Evolutionary conservation across 495 filamentous ascomycete genomes (phyloP).

Genomic region (Xylaria intraflava): DNA sequence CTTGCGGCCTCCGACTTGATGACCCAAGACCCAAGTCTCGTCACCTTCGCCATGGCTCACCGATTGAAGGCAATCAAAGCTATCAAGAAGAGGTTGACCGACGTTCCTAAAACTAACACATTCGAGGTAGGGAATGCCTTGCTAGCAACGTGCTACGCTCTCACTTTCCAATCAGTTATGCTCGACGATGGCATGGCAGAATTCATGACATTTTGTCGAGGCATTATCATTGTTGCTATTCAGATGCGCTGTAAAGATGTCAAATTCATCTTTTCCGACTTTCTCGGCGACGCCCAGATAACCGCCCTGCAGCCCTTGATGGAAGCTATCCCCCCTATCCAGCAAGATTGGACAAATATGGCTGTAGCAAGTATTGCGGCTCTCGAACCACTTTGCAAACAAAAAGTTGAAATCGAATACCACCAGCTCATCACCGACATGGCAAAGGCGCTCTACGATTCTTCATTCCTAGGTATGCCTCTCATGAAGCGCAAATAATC

Average conservation of each 20-base stretch:
- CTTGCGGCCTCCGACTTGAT: conserved; percentile 50
- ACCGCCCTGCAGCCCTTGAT: conserved; percentile 30
- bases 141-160: conserved; percentile 52
- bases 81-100: conserved; percentile 42
- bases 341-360: conserved; percentile 26
- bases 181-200: conserved; percentile 55
- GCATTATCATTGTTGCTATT: conserved; percentile 47
- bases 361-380: conserved; percentile 31
- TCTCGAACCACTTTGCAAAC: conserved; percentile 28
- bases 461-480: conserved; percentile 26
- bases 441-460: conserved; percentile 23
- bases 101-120: conserved; percentile 24
- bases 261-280: conserved; percentile 42
- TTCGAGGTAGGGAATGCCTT: conserved; percentile 43
- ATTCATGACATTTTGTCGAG: conserved; percentile 57
- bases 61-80: conserved; percentile 51
- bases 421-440: conserved; percentile 27
- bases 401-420: conserved; percentile 30
- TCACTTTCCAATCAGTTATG: conserved; percentile 54
- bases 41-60: conserved; percentile 43
- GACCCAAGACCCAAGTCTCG: conserved; percentile 23
- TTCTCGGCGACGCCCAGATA: conserved; percentile 27
- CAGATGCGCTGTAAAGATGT: conserved; percentile 40
- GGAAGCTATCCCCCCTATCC: conserved; percentile 27
- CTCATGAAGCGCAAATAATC: neutral